Percentiles rank a stretch among this genome's conserved stretches.
These are phyloP conservation scores for Mycena rebaudengoi DNA, from an alignment of 768 basidiomycete species.

Conservation along the genomic window DNA sequence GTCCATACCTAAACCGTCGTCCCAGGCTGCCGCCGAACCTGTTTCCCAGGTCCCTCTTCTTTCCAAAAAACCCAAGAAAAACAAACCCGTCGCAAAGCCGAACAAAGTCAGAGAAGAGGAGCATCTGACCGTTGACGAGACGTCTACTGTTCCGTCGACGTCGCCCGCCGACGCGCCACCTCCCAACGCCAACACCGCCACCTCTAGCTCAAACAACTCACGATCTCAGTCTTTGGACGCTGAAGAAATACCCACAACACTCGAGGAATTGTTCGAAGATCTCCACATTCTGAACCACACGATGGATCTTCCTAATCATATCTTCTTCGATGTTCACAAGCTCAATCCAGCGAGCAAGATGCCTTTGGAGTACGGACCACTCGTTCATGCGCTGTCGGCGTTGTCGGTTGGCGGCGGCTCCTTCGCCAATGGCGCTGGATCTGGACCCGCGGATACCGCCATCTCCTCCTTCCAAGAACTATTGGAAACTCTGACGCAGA, in stretches of 20 bases:
- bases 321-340: constrained; percentile 78
- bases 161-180: constrained; percentile 58
- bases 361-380: constrained; percentile 84
- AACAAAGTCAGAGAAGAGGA: constrained; percentile 72
- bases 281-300: constrained; percentile 67
- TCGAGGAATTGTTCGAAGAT: constrained; percentile 74
- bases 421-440: constrained; percentile 84
- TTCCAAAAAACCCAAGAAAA: constrained; percentile 88
- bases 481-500: constrained; percentile 88
- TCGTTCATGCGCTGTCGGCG: constrained; percentile 87
- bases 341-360: constrained; percentile 81
- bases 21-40: constrained; percentile 38
- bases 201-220: constrained; percentile 63
- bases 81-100: constrained; percentile 68
- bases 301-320: constrained; percentile 73
- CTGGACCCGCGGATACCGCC: constrained; percentile 90
- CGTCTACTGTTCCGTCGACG: constrained; percentile 53
- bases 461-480: constrained; percentile 91
- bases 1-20: constrained; percentile 29
- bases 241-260: constrained; percentile 54
- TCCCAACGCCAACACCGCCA: constrained; percentile 43
- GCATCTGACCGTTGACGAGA: constrained; percentile 43
- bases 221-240: constrained; percentile 72
- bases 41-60: constrained; percentile 73
- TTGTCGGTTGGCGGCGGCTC: constrained; percentile 87